A percentile compares a stretch with the other conserved stretches of the same genome.
Evolutionary conservation across 2,329 filamentous ascomycete species (phyloP).

Genomic region (Septoria linicola): DNA sequence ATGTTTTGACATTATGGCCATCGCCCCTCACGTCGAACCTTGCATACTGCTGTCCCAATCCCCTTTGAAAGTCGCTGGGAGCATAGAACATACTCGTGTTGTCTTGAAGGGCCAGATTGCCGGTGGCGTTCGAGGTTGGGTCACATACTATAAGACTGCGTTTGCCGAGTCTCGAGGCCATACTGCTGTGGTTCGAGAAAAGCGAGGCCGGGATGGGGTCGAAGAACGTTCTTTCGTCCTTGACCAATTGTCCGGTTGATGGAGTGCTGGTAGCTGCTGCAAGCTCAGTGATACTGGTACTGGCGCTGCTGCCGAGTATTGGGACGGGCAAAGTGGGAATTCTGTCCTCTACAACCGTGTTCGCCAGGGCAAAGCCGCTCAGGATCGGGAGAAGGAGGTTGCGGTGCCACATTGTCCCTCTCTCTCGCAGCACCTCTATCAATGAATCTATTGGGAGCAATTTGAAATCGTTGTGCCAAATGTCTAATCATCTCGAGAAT

Average conservation of each 20-base stretch:
- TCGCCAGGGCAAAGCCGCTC: no score
- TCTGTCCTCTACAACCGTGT: no score
- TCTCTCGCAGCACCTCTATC: no score
- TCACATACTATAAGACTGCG: slow-evolving; percentile 4
- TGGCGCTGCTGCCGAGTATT: not conserved
- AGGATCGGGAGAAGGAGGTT: no score
- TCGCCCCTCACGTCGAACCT: slow-evolving; percentile 4
- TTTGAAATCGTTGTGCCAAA: no score
- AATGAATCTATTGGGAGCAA: no score
- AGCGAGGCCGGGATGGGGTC: slow-evolving; percentile 1
- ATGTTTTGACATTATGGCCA: slow-evolving; percentile 2
- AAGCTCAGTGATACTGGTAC: not conserved
- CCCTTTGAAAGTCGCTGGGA: not conserved
- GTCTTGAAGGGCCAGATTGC: slow-evolving; percentile 10
- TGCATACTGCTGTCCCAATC: slow-evolving; percentile 1
- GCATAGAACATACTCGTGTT: slow-evolving; percentile 6
- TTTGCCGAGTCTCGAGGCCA: not conserved
- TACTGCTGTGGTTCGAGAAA: slow-evolving; percentile 1
- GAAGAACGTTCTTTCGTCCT: slow-evolving; percentile 5
- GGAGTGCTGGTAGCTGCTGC: not conserved
- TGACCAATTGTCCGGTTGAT: not conserved
- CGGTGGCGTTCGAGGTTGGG: not conserved
- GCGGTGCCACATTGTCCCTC: no score
- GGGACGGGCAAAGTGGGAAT: no score
- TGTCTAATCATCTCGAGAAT: not conserved